These are phyloP conservation scores for Cyclotella choctawhatcheeana DNA, from an alignment of 108 stramenopile species.

Conservation along the genomic window DNA sequence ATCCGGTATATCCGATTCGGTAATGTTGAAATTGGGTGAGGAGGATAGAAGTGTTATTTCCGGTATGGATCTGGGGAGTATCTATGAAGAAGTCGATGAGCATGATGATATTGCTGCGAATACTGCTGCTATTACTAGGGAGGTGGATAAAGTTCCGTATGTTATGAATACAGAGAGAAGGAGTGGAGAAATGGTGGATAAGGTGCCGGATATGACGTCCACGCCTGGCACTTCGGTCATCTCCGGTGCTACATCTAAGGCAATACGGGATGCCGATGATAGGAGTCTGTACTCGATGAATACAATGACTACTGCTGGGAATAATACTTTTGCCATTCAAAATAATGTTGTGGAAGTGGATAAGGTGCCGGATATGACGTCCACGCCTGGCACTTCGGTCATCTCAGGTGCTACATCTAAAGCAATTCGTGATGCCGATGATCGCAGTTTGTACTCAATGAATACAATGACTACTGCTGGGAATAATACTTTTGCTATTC, in stretches of 20 bases:
- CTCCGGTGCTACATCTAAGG: conserved; percentile 28
- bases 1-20: background rate
- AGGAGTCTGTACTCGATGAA: conserved; percentile 23
- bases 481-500: background rate
- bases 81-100: background rate
- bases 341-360: conserved; percentile 16
- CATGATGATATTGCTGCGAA: background rate
- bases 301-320: conserved; percentile 33
- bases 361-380: conserved; percentile 18
- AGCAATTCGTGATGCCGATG: conserved; percentile 7
- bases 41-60: background rate
- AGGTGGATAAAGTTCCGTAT: background rate
- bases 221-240: conserved; percentile 14
- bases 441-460: conserved; percentile 3
- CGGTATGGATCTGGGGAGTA: background rate
- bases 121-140: no score
- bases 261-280: conserved; percentile 22
- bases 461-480: conserved; percentile 2
- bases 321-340: background rate
- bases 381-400: conserved; percentile 12
- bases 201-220: conserved; percentile 8
- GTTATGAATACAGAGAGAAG: background rate
- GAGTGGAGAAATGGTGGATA: conserved; percentile 12
- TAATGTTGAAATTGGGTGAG: background rate
- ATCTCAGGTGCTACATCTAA: conserved; percentile 6